These are phyloP conservation scores for Metschnikowia borealis DNA, from an alignment of 805 yeast genomes.

Conservation along the genomic window DNA sequence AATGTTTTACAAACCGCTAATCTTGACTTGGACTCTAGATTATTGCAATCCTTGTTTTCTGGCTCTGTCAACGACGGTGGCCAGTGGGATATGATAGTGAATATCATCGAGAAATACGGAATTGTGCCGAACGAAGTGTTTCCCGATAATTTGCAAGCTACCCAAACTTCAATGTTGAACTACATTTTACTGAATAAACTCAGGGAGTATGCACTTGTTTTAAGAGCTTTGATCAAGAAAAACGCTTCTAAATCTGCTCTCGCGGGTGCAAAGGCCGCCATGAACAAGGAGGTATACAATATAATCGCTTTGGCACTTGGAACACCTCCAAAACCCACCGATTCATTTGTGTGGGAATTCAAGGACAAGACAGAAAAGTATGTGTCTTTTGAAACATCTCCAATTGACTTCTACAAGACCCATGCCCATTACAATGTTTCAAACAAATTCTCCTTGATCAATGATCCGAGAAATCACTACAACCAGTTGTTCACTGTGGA, in stretches of 20 bases:
- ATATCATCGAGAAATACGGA: conserved; percentile 76
- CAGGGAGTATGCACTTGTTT: conserved; percentile 70
- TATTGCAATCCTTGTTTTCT: conserved; percentile 59
- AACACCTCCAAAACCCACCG: conserved; percentile 70
- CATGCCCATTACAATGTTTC: conserved; percentile 50
- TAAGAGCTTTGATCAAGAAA: conserved; percentile 50
- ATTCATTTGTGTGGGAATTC: conserved; percentile 70
- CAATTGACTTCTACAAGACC: conserved; percentile 57
- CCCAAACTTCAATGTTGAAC: conserved; percentile 55
- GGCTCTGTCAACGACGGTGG: conserved; percentile 84
- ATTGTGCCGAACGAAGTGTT: conserved; percentile 68
- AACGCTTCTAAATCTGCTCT: conserved; percentile 40
- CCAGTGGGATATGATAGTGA: conserved; percentile 79
- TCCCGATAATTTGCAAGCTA: conserved; percentile 63
- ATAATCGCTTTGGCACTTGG: conserved; percentile 69
- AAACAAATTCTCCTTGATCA: conserved; percentile 60
- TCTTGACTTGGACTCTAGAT: conserved; percentile 64
- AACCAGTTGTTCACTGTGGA: conserved; percentile 65
- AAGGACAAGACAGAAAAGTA: conserved; percentile 65
- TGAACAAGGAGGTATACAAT: conserved; percentile 62
- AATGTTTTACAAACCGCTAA: conserved; percentile 67
- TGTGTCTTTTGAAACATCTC: conserved; percentile 53
- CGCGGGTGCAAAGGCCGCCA: conserved; percentile 27
- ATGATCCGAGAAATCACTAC: conserved; percentile 78
- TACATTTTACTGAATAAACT: conserved; percentile 62